phyloP scores from a whole-genome alignment of 1,139 yeast species.

The Debaryomyces nepalensis region DNA sequence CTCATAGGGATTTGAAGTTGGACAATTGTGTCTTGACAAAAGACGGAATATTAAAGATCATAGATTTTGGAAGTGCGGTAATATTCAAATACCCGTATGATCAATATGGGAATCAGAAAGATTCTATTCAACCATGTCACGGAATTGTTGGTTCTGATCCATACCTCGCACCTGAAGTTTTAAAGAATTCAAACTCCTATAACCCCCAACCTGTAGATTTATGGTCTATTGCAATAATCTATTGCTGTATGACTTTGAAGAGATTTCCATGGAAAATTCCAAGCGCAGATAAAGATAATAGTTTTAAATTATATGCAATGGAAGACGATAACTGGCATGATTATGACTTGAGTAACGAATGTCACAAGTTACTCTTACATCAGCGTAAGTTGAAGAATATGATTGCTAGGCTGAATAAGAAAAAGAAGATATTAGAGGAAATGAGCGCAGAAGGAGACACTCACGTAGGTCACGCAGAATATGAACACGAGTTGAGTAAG shows the following conservation, averaged over 20 bases:
- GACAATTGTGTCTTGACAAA: conserved; percentile 92
- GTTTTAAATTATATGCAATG: conserved; percentile 69
- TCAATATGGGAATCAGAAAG: conserved; percentile 47
- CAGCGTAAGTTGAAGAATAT: conserved; percentile 51
- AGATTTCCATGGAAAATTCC: conserved; percentile 99
- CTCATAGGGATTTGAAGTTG: conserved; percentile 92
- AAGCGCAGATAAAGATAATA: conserved; percentile 74
- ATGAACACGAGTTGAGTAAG: conserved; percentile 10
- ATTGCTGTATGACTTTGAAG: conserved; percentile 92
- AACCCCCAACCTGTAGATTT: conserved; percentile 94
- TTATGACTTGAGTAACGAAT: conserved; percentile 54
- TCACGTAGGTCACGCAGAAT: conserved; percentile 13
- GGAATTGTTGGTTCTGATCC: conserved; percentile 99
- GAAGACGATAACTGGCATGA: conserved; percentile 57
- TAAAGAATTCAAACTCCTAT: conserved; percentile 66
- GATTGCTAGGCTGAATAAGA: conserved; percentile 49
- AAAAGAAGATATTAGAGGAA: conserved; percentile 32
- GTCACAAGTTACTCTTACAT: conserved; percentile 50
- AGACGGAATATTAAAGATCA: conserved; percentile 85
- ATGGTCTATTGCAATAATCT: conserved; percentile 93
- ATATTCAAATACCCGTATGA: conserved; percentile 93
- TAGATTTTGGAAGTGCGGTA: conserved; percentile 96
- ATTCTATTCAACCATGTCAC: conserved; percentile 75
- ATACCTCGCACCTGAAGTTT: conserved; percentile 94
- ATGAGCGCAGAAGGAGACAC: conserved; percentile 9